Conservation (phyloP, 495 filamentous ascomycete genomes). For the Xeromyces bisporus region DNA sequence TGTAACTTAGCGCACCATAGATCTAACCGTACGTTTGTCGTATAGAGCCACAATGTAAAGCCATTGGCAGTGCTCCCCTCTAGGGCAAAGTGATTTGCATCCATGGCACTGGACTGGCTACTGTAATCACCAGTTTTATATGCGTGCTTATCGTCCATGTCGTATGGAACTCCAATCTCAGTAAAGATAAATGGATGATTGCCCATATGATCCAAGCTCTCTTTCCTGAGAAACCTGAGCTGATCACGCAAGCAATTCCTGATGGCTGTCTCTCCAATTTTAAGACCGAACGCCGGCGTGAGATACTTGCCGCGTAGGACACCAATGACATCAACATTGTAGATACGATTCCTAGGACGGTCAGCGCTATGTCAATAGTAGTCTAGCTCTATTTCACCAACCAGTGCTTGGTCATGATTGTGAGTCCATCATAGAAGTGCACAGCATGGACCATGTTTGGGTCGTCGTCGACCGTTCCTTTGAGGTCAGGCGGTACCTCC, state of each 20-base stretch:
- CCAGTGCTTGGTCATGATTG: slow-evolving; percentile 96
- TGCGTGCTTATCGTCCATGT: slow-evolving; percentile 92
- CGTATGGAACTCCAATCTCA: slow-evolving; percentile 95
- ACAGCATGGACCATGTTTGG: slow-evolving; percentile 80
- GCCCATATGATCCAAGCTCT: slow-evolving; percentile 83
- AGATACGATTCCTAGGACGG: slow-evolving; percentile 55
- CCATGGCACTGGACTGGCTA: slow-evolving; percentile 85
- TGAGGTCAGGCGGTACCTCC: slow-evolving; percentile 77
- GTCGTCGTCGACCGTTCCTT: slow-evolving; percentile 77
- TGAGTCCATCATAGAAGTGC: slow-evolving; percentile 94
- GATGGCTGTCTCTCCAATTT: slow-evolving; percentile 87
- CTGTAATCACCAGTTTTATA: slow-evolving; percentile 95
- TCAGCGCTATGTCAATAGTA: slow-evolving; percentile 3
- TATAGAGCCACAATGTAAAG: slow-evolving; percentile 82
- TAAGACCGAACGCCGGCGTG: slow-evolving; percentile 76
- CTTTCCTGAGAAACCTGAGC: slow-evolving; percentile 68
- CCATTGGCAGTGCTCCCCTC: slow-evolving; percentile 69
- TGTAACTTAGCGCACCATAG: neutral
- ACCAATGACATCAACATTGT: slow-evolving; percentile 93
- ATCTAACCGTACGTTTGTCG: slow-evolving; percentile 37
- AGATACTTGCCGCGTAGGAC: slow-evolving; percentile 77
- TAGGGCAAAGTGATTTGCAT: slow-evolving; percentile 87
- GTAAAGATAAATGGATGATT: slow-evolving; percentile 80
- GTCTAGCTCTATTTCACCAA: slow-evolving; percentile 10
- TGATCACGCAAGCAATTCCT: slow-evolving; percentile 88